phyloP scores from a whole-genome alignment of 129 eudicot genomes.

The Artemisia annua region DNA sequence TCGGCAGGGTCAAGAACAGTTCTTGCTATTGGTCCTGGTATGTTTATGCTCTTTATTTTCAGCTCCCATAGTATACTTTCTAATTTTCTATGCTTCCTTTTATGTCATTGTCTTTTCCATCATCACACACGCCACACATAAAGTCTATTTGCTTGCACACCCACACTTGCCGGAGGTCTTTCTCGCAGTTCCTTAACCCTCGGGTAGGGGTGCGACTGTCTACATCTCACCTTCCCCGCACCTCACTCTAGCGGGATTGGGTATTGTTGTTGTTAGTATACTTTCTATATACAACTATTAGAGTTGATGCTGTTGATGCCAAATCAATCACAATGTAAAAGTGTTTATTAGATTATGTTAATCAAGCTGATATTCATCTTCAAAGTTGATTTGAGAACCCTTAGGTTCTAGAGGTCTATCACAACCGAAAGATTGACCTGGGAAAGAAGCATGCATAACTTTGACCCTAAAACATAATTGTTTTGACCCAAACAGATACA shows the following conservation, averaged over 20 bases:
- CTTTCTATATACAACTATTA: neutral
- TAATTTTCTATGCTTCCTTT: too few species aligned
- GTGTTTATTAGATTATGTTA: constrained; percentile 2
- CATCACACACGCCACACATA: too few species aligned
- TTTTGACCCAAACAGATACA: too few species aligned
- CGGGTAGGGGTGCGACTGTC: too few species aligned
- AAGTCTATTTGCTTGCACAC: too few species aligned
- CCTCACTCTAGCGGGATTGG: too few species aligned
- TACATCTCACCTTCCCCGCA: too few species aligned
- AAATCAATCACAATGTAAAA: neutral
- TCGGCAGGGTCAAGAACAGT: constrained; percentile 86
- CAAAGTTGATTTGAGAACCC: neutral
- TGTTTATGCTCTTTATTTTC: constrained; percentile 23
- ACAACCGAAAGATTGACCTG: neutral
- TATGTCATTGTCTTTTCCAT: too few species aligned
- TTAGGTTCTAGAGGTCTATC: neutral
- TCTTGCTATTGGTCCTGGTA: constrained; percentile 95
- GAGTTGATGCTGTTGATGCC: neutral
- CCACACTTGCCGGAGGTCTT: too few species aligned
- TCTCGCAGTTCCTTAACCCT: too few species aligned
- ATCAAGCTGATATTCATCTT: neutral
- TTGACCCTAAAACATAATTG: too few species aligned
- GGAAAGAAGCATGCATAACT: too few species aligned
- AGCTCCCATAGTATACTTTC: neutral
- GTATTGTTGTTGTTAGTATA: neutral